phyloP scores from a whole-genome alignment of 2,329 filamentous ascomycete species.

The Sodiomyces alkalinus region DNA sequence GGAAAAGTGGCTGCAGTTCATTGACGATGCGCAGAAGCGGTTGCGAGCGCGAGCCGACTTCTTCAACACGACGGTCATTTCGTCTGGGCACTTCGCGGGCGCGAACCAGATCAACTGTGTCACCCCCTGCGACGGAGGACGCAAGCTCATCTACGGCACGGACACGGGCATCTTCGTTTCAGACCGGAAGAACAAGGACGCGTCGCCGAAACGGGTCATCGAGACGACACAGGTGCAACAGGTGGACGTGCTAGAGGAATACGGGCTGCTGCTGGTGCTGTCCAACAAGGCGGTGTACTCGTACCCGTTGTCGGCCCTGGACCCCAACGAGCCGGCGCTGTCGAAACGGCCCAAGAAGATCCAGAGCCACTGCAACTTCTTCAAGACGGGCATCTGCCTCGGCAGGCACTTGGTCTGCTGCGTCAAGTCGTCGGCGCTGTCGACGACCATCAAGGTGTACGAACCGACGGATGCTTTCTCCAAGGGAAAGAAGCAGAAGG shows the following conservation, averaged over 20 bases:
- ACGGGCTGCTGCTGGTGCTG: slow-evolving; percentile 77
- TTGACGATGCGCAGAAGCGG: slow-evolving; percentile 78
- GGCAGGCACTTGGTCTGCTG: slow-evolving; percentile 91
- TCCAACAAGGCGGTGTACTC: slow-evolving; percentile 88
- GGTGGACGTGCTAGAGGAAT: slow-evolving; percentile 91
- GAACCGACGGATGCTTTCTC: slow-evolving; percentile 92
- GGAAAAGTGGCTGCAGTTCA: slow-evolving; percentile 94
- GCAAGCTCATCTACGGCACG: slow-evolving; percentile 88
- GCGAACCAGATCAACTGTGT: slow-evolving; percentile 86
- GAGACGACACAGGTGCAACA: slow-evolving; percentile 83
- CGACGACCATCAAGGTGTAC: slow-evolving; percentile 97
- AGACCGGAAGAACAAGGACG: slow-evolving; percentile 80
- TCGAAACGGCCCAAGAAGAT: slow-evolving; percentile 90
- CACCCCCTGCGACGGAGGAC: slow-evolving; percentile 84
- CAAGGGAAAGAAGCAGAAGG: slow-evolving; percentile 90
- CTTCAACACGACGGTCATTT: slow-evolving; percentile 59
- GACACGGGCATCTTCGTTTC: slow-evolving; percentile 88
- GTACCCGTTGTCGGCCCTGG: slow-evolving; percentile 74
- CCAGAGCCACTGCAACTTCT: slow-evolving; percentile 93
- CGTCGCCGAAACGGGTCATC: slow-evolving; percentile 63
- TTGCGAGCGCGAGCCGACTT: slow-evolving; percentile 80
- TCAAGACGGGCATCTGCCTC: slow-evolving; percentile 91
- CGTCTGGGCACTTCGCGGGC: slow-evolving; percentile 42
- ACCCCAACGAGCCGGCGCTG: slow-evolving; percentile 65
- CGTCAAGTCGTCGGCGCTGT: slow-evolving; percentile 85